These are phyloP conservation scores for Magnusiomyces suaveolens DNA, from an alignment of 1,139 yeast species.

Conservation along the genomic window DNA sequence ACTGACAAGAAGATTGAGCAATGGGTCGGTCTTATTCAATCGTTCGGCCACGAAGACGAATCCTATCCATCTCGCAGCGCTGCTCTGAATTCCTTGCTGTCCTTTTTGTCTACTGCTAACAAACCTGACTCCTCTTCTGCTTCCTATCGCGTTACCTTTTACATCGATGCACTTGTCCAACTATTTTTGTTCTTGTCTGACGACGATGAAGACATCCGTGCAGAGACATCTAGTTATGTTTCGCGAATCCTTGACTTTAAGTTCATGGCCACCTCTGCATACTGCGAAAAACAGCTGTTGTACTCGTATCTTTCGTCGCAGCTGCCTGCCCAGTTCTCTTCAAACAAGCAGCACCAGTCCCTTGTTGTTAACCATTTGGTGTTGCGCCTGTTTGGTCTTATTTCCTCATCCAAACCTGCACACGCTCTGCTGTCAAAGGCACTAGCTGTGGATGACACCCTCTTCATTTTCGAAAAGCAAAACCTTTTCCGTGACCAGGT, in stretches of 20 bases:
- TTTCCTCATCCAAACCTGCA: slow-evolving; percentile 7
- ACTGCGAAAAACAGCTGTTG: slow-evolving; percentile 25
- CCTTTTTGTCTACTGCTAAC: slow-evolving; percentile 18
- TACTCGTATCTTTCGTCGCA: slow-evolving; percentile 1
- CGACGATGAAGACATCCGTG: slow-evolving; percentile 42
- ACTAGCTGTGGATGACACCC: slow-evolving; percentile 23
- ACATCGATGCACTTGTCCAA: slow-evolving; percentile 21
- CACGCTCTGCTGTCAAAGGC: slow-evolving; percentile 18
- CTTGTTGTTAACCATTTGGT: background rate
- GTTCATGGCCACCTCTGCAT: slow-evolving; percentile 25
- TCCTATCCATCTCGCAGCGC: slow-evolving; percentile 43
- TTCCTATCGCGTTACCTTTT: background rate
- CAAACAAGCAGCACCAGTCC: background rate
- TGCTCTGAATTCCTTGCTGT: slow-evolving; percentile 39
- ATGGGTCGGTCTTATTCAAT: slow-evolving; percentile 32
- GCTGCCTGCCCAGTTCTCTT: slow-evolving; percentile 5
- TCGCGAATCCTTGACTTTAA: slow-evolving; percentile 19
- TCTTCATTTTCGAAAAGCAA: slow-evolving; percentile 45
- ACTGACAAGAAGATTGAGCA: slow-evolving; percentile 14
- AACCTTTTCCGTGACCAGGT: slow-evolving; percentile 40
- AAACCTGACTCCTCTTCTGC: slow-evolving; percentile 10
- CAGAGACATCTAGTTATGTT: slow-evolving; percentile 19
- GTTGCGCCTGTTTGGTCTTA: slow-evolving; percentile 1
- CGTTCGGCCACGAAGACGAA: slow-evolving; percentile 36
- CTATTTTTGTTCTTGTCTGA: slow-evolving; percentile 43